Evolutionary conservation across 1,139 yeast genomes (phyloP), one percentile per base, ranked within the genome.

Genomic region (Schizosaccharomyces versatilis): DNA sequence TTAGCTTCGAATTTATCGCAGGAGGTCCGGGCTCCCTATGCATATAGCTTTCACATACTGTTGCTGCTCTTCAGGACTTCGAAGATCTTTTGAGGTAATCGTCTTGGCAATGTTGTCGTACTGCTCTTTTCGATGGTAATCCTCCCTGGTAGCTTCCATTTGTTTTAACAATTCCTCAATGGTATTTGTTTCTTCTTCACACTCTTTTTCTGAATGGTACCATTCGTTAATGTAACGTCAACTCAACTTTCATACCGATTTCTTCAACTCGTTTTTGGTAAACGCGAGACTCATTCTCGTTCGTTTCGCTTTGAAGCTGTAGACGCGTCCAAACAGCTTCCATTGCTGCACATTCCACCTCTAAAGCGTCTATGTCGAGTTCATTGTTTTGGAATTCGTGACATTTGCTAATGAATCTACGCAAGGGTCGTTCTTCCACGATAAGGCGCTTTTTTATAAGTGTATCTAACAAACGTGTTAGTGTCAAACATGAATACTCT

Each of bases 361-460:
- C 49, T 24, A 44, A 24, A 44, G 1, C 32, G 8, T 32, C 32
- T 24, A 44, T 7, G 14, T 32, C 32, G 10, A 36, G 38, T 19
- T 44, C 49, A 32, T 44, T 36, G 15, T 19, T 24, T 24, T 44
- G 36, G 9, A 44, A 44, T 10, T 36, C 49, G 15, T 19, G 12
- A 12, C 49, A 44, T 15, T 36, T 32, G n/a, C 38, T 44, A 32
- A 44, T 44, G 14, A 44, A 24, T 15, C 49, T 32, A 14, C 38
- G 36, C 32, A 44, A 44, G 19, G 49, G 49, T 36, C 49, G 19
- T 44, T 44, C 49, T 17, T 44, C 49, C 9, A 44, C 49, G n/a
- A n/a, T 44, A 8, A 44, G n/a, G 32, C 49, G 49, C 36, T 32
- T 19, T 17, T 36, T 32, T 19, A 44, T 44, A 7, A 36, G 38